A percentile compares a stretch with the other conserved stretches of the same genome.
Evolutionary conservation across 306 rosid species (phyloP).

Genomic region (Carpinus fangiana): DNA sequence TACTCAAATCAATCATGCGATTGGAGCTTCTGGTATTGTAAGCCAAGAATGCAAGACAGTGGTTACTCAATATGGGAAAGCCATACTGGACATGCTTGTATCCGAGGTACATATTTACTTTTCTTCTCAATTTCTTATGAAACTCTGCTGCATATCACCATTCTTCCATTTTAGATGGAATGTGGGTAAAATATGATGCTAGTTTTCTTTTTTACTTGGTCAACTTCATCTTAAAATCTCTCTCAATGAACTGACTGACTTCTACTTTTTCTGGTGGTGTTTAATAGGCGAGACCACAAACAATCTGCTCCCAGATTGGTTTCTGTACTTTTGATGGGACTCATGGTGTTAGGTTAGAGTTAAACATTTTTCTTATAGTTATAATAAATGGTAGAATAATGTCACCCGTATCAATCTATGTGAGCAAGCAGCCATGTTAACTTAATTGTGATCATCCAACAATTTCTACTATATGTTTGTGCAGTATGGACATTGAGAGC

Average conservation of each 20-base stretch:
- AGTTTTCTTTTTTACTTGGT: background rate
- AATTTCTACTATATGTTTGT: conserved; percentile 10
- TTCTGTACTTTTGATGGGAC: conserved; percentile 38
- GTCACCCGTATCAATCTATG: background rate
- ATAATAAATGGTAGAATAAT: background rate
- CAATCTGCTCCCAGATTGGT: conserved; percentile 46
- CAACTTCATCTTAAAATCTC: background rate
- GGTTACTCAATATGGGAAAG: conserved; percentile 34
- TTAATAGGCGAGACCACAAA: conserved; percentile 33
- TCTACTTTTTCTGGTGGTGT: conserved; percentile 10
- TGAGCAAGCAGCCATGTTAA: background rate
- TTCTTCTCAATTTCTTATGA: background rate
- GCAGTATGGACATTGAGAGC: conserved; percentile 51
- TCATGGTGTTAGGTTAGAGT: conserved; percentile 33
- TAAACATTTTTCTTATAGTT: conserved; percentile 14
- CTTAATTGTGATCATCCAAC: background rate
- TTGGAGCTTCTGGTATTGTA: conserved; percentile 40
- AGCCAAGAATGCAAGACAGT: conserved; percentile 43
- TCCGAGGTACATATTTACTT: conserved; percentile 19
- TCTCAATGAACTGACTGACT: background rate
- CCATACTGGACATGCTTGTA: conserved; percentile 36
- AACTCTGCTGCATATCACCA: background rate
- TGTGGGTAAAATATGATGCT: background rate
- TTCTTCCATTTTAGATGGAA: background rate
- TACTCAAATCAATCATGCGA: conserved; percentile 43